phyloP scores from a whole-genome alignment of 805 yeast genomes.

The Tetrapisispora namnaoensis region DNA sequence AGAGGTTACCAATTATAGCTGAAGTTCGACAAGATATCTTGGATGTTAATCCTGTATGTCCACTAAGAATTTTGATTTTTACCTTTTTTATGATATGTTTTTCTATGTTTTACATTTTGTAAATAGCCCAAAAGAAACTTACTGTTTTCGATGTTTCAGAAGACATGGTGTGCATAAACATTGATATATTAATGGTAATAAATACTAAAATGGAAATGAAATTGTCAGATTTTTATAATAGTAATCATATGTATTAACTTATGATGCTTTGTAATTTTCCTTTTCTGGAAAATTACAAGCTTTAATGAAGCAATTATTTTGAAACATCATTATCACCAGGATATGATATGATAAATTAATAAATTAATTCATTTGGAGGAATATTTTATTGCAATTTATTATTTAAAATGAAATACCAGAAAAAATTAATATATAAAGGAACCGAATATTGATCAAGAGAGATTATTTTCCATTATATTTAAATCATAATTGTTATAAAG shows the following conservation, averaged over 20 bases:
- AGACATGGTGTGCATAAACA: background rate
- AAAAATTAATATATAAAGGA: background rate
- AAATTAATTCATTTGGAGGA: background rate
- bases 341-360: too few species aligned
- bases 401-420: background rate
- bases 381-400: too few species aligned
- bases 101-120: background rate
- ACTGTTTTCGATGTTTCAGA: background rate
- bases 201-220: background rate
- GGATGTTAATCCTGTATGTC: conserved; percentile 20
- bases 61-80: conserved; percentile 10
- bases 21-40: conserved; percentile 10
- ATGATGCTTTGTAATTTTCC: conserved; percentile 8
- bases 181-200: background rate
- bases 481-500: background rate
- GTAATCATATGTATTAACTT: background rate
- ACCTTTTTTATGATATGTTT: background rate
- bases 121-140: background rate
- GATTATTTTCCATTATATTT: background rate
- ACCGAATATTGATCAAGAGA: background rate
- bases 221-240: background rate
- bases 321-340: background rate
- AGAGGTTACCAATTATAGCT: background rate
- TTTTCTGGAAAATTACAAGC: conserved; percentile 13
- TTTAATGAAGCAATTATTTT: background rate